Percentiles rank a stretch among this genome's conserved stretches.
These are phyloP conservation scores for Mortierella hygrophila DNA, from an alignment of 192 early-diverging fungal species.

Conservation along the genomic window DNA sequence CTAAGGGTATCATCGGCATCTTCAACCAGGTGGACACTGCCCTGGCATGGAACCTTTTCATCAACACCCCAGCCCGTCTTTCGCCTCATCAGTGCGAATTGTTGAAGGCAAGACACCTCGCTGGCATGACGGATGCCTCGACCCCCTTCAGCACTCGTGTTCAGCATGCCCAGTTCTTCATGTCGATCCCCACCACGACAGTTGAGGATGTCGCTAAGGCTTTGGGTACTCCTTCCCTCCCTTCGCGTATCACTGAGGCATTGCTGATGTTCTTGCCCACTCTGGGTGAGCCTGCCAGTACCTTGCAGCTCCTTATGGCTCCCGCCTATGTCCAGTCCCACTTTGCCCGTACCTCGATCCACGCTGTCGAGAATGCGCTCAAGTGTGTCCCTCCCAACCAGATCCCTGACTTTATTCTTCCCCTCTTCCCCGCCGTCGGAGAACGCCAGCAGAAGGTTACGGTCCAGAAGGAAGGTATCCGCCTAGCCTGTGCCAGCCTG, in stretches of 20 bases:
- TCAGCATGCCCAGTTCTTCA: constrained; percentile 38
- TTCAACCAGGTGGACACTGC: constrained; percentile 34
- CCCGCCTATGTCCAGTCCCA: constrained; percentile 48
- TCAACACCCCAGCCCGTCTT: constrained; percentile 19
- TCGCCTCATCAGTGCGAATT: constrained; percentile 37
- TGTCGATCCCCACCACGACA: constrained; percentile 35
- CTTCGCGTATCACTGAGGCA: constrained; percentile 36
- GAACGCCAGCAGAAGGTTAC: constrained; percentile 46
- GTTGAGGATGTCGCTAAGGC: constrained; percentile 40
- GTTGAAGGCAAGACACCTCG: constrained; percentile 30
- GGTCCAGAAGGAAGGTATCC: constrained; percentile 48
- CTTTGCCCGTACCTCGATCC: constrained; percentile 46
- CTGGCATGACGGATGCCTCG: constrained; percentile 31
- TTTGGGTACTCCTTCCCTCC: constrained; percentile 40
- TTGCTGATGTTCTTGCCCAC: constrained; percentile 49
- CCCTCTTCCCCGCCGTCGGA: constrained; percentile 29
- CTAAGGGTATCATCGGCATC: constrained; percentile 24
- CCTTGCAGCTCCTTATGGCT: constrained; percentile 33
- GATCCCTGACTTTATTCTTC: constrained; percentile 40
- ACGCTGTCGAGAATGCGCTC: constrained; percentile 52
- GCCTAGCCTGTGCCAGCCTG: constrained; percentile 34
- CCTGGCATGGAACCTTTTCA: constrained; percentile 11
- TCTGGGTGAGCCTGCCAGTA: constrained; percentile 30
- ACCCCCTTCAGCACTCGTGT: constrained; percentile 36
- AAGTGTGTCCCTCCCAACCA: constrained; percentile 22